phyloP scores from a whole-genome alignment of 306 rosid genomes.

The Crotalaria pallida region DNA sequence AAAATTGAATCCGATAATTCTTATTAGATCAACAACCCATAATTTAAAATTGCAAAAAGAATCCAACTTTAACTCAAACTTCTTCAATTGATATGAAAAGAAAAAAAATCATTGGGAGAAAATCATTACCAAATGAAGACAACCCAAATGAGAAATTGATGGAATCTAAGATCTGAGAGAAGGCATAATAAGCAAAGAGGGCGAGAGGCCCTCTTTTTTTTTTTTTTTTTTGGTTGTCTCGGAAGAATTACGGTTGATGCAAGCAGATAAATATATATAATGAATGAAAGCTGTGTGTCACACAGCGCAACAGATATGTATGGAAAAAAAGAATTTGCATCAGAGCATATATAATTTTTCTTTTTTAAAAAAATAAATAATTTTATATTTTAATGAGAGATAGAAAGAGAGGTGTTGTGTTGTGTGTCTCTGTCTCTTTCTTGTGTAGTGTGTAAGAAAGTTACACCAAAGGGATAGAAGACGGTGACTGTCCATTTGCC shows the following conservation, averaged over 20 bases:
- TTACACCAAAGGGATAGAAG: slow-evolving; percentile 37
- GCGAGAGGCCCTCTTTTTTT: slow-evolving; percentile 69
- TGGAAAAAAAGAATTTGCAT: slow-evolving; percentile 37
- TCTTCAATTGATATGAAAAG: not conserved
- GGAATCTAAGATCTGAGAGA: slow-evolving; percentile 84
- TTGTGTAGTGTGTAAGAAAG: slow-evolving; percentile 35
- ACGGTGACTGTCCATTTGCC: slow-evolving; percentile 39
- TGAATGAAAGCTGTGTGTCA: slow-evolving; percentile 45
- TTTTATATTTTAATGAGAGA: too few species aligned
- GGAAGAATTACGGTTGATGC: slow-evolving; percentile 48
- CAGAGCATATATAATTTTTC: not conserved
- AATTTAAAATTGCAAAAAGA: slow-evolving; percentile 33
- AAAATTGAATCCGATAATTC: slow-evolving; percentile 33
- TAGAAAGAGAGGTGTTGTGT: slow-evolving; percentile 25
- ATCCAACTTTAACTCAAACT: not conserved
- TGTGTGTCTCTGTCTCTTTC: slow-evolving; percentile 39
- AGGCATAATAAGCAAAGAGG: slow-evolving; percentile 74
- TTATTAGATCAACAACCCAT: slow-evolving; percentile 30
- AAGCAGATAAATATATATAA: slow-evolving; percentile 39
- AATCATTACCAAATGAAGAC: slow-evolving; percentile 55
- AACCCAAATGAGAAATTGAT: slow-evolving; percentile 59
- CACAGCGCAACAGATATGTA: slow-evolving; percentile 36
- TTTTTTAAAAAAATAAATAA: too few species aligned
- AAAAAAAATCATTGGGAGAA: slow-evolving; percentile 19
- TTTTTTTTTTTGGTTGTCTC: slow-evolving; percentile 16